Evolutionary conservation across 352 stramenopile species (phyloP), one percentile per base, ranked within the genome.

Genomic region (Phytopythium oedochilum): DNA sequence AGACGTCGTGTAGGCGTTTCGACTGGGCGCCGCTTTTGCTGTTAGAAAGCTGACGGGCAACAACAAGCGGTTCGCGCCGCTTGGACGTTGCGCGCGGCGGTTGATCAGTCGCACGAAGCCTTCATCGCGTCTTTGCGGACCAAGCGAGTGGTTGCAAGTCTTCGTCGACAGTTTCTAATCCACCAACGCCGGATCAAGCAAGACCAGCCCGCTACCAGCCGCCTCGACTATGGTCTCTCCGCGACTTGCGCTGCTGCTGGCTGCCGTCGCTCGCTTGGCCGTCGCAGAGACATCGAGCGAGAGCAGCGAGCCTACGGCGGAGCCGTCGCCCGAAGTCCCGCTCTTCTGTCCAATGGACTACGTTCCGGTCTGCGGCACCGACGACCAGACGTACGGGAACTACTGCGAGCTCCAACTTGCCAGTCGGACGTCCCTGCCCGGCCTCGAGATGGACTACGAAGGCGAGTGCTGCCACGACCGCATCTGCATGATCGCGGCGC

Each of bases 341-440:
- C n/a, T 57, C 35, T 56, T 46, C 31, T 61, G 55, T 14, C 28
- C 36, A 12, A 22, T 39, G 20, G 55, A 56, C 17, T 61, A 40
- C 29, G 31, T 17, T 39, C 52, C 56, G 5, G 64, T 71, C 23
- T 72, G 64, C 23, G 61, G 57, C 26, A 52, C 38, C 14, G 45
- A 70, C 22, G 45, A 49, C 17, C 14, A 28, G 5, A 50, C 44
- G 23, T 64, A 68, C 50, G 4, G 48, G 23, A 68, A 61, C 40
- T 2, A 50, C 14, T 70, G 61, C 18, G 42, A 55, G 14, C 34
- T 54, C 25, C 55, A 39, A 12, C 10, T 10, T 5, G 29, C 10
- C 29, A 10, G 5, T 34, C 5, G 10, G 10, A 34, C 29, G 5
- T 10, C 10, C 29, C 5, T 5, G 10, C 29, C 10, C 5, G 29